phyloP scores from a whole-genome alignment of 345 rosid genomes.

The Reutealis trisperma region DNA sequence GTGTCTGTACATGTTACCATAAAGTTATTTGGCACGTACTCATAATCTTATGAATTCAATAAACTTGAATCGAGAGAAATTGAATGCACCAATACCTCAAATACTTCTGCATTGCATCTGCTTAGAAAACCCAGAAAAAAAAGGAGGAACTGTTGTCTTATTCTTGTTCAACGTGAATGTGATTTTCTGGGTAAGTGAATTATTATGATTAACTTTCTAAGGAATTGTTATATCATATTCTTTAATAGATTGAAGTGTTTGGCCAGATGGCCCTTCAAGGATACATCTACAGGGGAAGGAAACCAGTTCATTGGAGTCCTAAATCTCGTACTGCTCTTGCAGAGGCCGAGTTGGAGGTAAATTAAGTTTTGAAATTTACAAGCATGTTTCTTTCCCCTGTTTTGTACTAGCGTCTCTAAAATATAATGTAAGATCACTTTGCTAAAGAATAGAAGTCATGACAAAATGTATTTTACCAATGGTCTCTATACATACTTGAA shows the following conservation, averaged over 20 bases:
- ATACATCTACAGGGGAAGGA: slow-evolving; percentile 87
- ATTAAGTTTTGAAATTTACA: slow-evolving; percentile 4
- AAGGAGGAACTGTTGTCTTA: background rate
- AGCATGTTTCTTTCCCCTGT: background rate
- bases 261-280: slow-evolving; percentile 89
- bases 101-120: no score
- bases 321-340: slow-evolving; percentile 98
- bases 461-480: background rate
- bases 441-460: background rate
- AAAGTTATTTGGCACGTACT: background rate
- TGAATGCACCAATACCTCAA: background rate
- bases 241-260: slow-evolving; percentile 84
- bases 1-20: background rate
- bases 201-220: slow-evolving; percentile 10
- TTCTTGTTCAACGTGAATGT: background rate
- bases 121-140: background rate
- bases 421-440: background rate
- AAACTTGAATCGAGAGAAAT: background rate
- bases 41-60: no score
- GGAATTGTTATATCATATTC: slow-evolving; percentile 19
- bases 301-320: slow-evolving; percentile 99
- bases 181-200: slow-evolving; percentile 1
- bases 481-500: background rate
- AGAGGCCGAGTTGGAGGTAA: slow-evolving; percentile 97
- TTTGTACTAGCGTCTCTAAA: background rate